Evolutionary conservation across 441 rosid species (phyloP), one percentile per base, ranked within the genome.

Genomic region (Hypseocharis bilobata): DNA sequence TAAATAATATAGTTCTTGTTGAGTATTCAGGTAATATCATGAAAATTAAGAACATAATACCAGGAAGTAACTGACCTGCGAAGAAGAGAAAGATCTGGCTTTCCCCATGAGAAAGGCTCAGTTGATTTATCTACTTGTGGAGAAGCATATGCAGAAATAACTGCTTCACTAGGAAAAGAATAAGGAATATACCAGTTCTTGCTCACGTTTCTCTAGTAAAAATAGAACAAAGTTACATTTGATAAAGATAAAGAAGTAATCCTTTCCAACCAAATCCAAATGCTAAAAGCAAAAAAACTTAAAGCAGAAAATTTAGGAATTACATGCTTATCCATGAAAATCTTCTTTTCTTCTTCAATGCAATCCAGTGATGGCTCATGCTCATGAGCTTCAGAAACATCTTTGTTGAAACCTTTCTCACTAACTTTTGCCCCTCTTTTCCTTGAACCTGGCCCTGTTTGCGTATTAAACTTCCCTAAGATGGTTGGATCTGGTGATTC

Each of bases 111-210:
- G 78, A 91, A 91, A 73, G 82, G 75, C 73, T 93, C 99, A 42
- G 95, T 84, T 56, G 99, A 93, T 72, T 74, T 83, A 66, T 93
- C 99, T 74, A 93, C 96, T 88, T 88, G 96, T 17, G 97, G 99
- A 74, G 67, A 74, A 58, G 69, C 52, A 80, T 93, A 93, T 42
- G 93, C 99, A 66, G 88, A 81, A 70, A 79, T 76, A 72, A 93
- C 96, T 0, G 79, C 86, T 74, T 84, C 95, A 72, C 96, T 93
- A 13, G 99, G 97, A 75, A 93, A 93, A 66, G 90, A 83, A 29
- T 82, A 62, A 64, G 99, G 96, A 75, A 91, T 74, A 71, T 93
- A 89, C 97, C 97, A 91, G 73, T 93, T 93, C 83, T 93, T 93
- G 90, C 99, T 91, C 74, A 91, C 96, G 68, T 93, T 93, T 79